Base-by-base conservation (phyloP, 2,329 filamentous ascomycete species). In the Pseudovirgaria hyperparasitica region DNA sequence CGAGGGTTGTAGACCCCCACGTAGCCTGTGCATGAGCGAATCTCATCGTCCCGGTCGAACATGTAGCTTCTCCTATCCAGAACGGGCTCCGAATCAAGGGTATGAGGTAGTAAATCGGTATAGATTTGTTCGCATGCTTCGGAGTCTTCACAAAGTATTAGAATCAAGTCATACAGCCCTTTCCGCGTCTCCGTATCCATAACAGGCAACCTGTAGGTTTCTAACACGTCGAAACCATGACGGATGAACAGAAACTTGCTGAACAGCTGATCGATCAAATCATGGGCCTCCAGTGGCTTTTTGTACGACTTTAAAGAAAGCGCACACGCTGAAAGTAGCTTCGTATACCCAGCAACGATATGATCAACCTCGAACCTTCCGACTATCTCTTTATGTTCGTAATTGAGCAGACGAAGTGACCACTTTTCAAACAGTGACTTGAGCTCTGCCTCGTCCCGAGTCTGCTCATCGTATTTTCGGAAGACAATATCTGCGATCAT, bases 1-100 rank as follows among this genome's bases (percentile, higher is more conserved):
- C 84, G 90, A 10, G 94, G 67, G 43, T 98, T 98, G 30, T 70
- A 70, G n/a, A 98, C 56, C 2, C 90, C 90, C n/a, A 80, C 73
- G 48, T 92, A 92, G 12, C 84, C 85, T 35, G 80, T 80, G 2
- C 70, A 57, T 2, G 82, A 74, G 35, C 84, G 73, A n/a, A 92
- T 67, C 10, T 72, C 69, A 42, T 70, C 75, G 20, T 54, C 55
- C 18, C 76, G 65, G 26, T 87, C 80, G 34, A 81, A 4, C 58
- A 42, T 34, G 12, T 43, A 37, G 4, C 29, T n/a, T 67, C 61
- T 26, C 63, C 59, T 35, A 17, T 27, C 27, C 11, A 37, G 32
- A n/a, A 26, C n/a, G n/a, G n/a, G n/a, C n/a, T n/a, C n/a, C n/a
- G n/a, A n/a, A n/a, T n/a, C n/a, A n/a, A 28, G 2, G 10, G 29